Percentiles rank a stretch among this genome's conserved stretches.
These are phyloP conservation scores for Arabidopsis lyrata DNA, from an alignment of 441 rosid genomes.

Conservation along the genomic window DNA sequence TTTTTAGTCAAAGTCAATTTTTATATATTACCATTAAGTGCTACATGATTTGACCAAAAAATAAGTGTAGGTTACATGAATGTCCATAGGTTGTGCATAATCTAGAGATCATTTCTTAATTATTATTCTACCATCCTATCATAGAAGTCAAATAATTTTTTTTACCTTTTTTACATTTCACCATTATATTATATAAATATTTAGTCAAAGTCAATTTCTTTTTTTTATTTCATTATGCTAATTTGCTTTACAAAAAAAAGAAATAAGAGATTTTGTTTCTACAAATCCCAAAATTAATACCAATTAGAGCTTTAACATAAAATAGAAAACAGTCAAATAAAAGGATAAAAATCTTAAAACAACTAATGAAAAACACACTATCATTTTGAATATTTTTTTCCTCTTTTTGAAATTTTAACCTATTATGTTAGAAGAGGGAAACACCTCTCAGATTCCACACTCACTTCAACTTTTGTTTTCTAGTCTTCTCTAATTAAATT, in stretches of 20 bases:
- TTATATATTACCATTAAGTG: too few species aligned
- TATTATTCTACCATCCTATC: too few species aligned
- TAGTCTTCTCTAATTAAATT: background rate
- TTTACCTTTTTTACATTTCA: background rate
- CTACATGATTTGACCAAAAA: conserved; percentile 38
- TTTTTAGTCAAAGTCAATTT: too few species aligned
- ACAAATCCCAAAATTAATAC: background rate
- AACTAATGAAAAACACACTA: background rate
- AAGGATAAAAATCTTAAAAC: background rate
- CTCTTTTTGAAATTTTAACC: background rate
- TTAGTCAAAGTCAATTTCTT: too few species aligned
- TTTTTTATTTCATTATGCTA: background rate
- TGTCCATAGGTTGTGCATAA: too few species aligned
- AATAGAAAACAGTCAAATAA: background rate
- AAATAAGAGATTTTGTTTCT: background rate
- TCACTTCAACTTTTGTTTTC: background rate
- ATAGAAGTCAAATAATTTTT: too few species aligned
- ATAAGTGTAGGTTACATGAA: too few species aligned
- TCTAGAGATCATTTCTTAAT: too few species aligned
- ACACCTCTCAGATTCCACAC: background rate
- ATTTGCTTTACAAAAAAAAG: background rate
- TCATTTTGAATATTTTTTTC: background rate
- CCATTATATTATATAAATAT: background rate
- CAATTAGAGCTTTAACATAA: background rate
- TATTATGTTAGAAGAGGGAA: background rate